phyloP scores from a whole-genome alignment of 2,329 filamentous ascomycete species.

The Diaporthe aspalathi region DNA sequence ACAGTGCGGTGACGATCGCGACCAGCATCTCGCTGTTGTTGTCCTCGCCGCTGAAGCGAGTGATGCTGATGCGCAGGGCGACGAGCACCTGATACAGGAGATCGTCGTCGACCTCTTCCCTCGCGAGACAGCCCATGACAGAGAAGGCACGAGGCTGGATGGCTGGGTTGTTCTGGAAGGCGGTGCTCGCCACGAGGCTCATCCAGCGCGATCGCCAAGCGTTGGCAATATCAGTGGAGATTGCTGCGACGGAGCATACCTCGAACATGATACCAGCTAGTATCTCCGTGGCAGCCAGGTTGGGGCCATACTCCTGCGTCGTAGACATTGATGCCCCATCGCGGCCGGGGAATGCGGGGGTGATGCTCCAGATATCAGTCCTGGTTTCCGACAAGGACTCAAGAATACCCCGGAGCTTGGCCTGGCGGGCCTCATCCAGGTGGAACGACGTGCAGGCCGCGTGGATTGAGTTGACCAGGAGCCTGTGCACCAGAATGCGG shows the following conservation, averaged over 20 bases:
- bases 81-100: conserved; percentile 78
- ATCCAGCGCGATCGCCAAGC: conserved; percentile 79
- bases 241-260: conserved; percentile 71
- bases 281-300: conserved; percentile 68
- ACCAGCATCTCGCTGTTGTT: conserved; percentile 75
- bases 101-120: conserved; percentile 79
- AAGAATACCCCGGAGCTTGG: conserved; percentile 66
- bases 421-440: conserved; percentile 69
- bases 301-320: conserved; percentile 63
- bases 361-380: conserved; percentile 67
- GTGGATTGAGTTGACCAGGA: conserved; percentile 75
- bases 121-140: conserved; percentile 77
- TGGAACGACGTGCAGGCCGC: conserved; percentile 74
- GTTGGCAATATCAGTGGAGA: conserved; percentile 73
- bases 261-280: conserved; percentile 73
- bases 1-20: conserved; percentile 73
- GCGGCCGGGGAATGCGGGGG: conserved; percentile 54
- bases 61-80: conserved; percentile 72
- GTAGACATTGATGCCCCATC: conserved; percentile 68
- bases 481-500: conserved; percentile 69
- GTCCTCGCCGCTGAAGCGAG: conserved; percentile 70
- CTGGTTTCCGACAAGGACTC: conserved; percentile 70
- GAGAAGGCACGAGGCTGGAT: conserved; percentile 77
- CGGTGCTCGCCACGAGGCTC: conserved; percentile 78
- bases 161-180: conserved; percentile 78